Evolutionary conservation across 23 red algal genomes (phyloP).

Genomic region (Agarophyton chilense): DNA sequence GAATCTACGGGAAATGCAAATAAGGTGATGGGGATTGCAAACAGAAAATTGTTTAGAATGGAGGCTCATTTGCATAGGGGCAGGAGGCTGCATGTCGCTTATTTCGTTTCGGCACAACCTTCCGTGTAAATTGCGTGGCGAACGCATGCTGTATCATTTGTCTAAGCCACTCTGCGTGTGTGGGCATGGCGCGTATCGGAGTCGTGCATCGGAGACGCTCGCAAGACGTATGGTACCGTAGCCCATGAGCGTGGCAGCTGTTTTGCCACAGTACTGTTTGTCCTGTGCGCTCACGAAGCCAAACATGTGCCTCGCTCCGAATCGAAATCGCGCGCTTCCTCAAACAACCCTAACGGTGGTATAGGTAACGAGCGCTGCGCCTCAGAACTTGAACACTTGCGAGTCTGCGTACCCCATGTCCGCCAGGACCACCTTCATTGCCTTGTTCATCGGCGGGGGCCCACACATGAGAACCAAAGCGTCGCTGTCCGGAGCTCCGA

Average conservation of each 20-base stretch:
- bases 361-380: neutral
- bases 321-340: too few relatives aligned
- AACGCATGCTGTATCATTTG: neutral
- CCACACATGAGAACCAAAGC: conserved; percentile 80
- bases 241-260: too few relatives aligned
- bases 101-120: neutral
- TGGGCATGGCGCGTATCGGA: too few relatives aligned
- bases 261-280: too few relatives aligned
- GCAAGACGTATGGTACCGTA: too few relatives aligned
- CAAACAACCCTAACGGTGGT: too few relatives aligned
- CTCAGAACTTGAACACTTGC: conserved; percentile 78
- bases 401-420: conserved; percentile 56
- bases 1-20: neutral
- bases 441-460: conserved; percentile 97
- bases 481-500: conserved; percentile 52
- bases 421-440: conserved; percentile 60
- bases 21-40: neutral
- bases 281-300: too few relatives aligned
- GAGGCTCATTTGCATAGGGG: neutral
- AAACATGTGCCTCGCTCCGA: too few relatives aligned
- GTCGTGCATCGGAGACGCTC: too few relatives aligned
- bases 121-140: neutral
- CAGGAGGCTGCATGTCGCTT: neutral
- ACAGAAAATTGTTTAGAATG: neutral
- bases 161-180: too few relatives aligned